Conservation (phyloP, 2,329 filamentous ascomycete species). For the Penicillium sp. region DNA sequence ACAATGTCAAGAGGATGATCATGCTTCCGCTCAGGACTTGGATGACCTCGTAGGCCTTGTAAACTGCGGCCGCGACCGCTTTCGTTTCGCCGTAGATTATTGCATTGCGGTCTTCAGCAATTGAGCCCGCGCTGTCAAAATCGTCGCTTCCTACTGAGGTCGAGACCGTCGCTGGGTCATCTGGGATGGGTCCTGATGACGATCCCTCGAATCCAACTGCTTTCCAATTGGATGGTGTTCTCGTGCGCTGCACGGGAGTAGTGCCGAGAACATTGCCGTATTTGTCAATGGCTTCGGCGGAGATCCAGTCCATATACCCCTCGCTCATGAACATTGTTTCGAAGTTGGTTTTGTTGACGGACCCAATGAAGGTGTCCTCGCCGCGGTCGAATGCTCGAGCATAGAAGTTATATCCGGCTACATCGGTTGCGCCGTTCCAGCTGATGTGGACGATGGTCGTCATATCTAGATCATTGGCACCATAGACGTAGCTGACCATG, state of each 20-base stretch:
- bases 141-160: not conserved
- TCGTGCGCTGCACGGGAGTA: constrained; percentile 13
- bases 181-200: constrained; percentile 14
- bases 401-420: constrained; percentile 32
- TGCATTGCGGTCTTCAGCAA: constrained; percentile 5
- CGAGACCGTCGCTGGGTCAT: constrained; percentile 18
- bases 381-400: constrained; percentile 23
- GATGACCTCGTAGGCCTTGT: constrained; percentile 27
- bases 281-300: constrained; percentile 29
- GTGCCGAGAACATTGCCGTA: constrained; percentile 26
- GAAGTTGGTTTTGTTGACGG: constrained; percentile 33
- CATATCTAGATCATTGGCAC: constrained; percentile 15
- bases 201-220: constrained; percentile 21
- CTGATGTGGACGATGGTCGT: constrained; percentile 30
- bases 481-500: constrained; percentile 26
- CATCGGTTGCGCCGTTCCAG: constrained; percentile 38
- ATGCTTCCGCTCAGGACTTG: constrained; percentile 23
- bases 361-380: constrained; percentile 25
- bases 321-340: constrained; percentile 35
- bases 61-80: constrained; percentile 21
- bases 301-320: constrained; percentile 33
- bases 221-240: constrained; percentile 23
- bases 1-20: constrained; percentile 20
- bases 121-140: not conserved
- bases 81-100: constrained; percentile 4